Evolutionary conservation across 805 yeast genomes (phyloP).

Genomic region (Candida methanosorbosa): DNA sequence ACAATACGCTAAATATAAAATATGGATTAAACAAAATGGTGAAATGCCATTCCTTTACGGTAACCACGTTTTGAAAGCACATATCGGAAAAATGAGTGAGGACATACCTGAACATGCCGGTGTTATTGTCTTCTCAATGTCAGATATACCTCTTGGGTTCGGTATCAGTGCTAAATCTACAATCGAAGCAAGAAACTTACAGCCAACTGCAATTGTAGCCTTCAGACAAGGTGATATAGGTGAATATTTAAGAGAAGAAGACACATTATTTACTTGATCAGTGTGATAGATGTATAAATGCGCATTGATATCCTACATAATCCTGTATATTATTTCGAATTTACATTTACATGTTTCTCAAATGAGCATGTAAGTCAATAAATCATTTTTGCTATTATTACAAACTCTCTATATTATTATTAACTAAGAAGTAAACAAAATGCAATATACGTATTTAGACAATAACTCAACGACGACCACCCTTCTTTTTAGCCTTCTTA

Average conservation of each 20-base stretch:
- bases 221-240: conserved; percentile 98
- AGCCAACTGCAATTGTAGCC: conserved; percentile 91
- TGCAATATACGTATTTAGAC: background rate
- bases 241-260: conserved; percentile 96
- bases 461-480: conserved; percentile 3
- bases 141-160: conserved; percentile 87
- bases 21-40: conserved; percentile 96
- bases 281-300: background rate
- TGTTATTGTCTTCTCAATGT: conserved; percentile 84
- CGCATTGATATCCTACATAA: background rate
- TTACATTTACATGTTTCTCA: too few relatives aligned
- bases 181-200: conserved; percentile 74
- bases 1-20: conserved; percentile 82
- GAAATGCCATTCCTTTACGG: conserved; percentile 98
- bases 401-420: too few relatives aligned
- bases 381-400: background rate
- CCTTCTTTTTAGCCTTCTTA: conserved; percentile 4
- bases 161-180: conserved; percentile 94
- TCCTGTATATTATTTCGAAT: background rate
- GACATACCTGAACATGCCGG: conserved; percentile 99
- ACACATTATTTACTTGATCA: conserved; percentile 65
- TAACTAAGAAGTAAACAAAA: background rate
- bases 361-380: too few relatives aligned
- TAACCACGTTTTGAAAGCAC: conserved; percentile 93
- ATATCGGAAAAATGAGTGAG: conserved; percentile 92